These are phyloP conservation scores for Saturnispora halmiae DNA, from an alignment of 805 yeast genomes.

Conservation along the genomic window DNA sequence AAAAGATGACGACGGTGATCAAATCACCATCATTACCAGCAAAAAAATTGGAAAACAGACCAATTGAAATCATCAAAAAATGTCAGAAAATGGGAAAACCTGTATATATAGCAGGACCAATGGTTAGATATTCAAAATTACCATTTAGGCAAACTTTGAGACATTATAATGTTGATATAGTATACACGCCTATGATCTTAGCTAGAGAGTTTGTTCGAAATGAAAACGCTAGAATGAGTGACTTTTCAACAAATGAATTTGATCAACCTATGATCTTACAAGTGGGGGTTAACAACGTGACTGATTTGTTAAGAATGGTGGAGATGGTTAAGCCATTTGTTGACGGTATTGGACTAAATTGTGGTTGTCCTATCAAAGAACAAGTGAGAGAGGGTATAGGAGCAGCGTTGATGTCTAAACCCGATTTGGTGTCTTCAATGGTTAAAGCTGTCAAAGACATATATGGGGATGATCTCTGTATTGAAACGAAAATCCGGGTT, in stretches of 20 bases:
- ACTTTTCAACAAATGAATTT: constrained; percentile 66
- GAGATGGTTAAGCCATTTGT: constrained; percentile 85
- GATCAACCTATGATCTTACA: constrained; percentile 79
- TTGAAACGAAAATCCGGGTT: constrained; percentile 89
- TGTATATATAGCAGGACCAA: constrained; percentile 77
- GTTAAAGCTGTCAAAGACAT: constrained; percentile 70
- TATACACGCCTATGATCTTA: constrained; percentile 91
- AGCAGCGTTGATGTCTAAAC: constrained; percentile 83
- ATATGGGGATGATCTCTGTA: constrained; percentile 61
- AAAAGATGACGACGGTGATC: constrained; percentile 2
- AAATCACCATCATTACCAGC: not conserved
- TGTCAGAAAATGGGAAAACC: constrained; percentile 43
- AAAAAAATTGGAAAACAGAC: constrained; percentile 41
- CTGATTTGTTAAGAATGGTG: constrained; percentile 72
- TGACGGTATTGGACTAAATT: constrained; percentile 90
- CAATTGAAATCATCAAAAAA: constrained; percentile 41
- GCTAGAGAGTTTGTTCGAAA: constrained; percentile 92
- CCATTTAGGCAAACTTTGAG: constrained; percentile 81
- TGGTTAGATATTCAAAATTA: constrained; percentile 92
- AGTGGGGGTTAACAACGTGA: constrained; percentile 79
- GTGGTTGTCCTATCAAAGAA: constrained; percentile 96
- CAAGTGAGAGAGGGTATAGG: constrained; percentile 96
- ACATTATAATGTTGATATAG: constrained; percentile 67
- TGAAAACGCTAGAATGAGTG: constrained; percentile 68
- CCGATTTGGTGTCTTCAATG: constrained; percentile 74